Conservation (phyloP, 768 basidiomycete species). For the Trichaptum fuscoviolaceum region DNA sequence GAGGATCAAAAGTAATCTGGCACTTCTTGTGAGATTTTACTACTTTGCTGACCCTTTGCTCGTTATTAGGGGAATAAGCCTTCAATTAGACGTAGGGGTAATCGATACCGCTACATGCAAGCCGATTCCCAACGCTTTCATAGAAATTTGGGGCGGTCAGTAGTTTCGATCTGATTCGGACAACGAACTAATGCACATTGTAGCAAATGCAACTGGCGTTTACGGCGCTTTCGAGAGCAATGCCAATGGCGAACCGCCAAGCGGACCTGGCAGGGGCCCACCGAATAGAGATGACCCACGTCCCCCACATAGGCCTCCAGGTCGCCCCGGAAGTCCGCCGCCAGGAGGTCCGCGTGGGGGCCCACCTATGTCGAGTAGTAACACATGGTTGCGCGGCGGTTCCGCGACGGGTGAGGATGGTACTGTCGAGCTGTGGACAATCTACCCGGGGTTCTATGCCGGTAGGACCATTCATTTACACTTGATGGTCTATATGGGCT, state of each 20-base stretch:
- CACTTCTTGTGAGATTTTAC: neutral
- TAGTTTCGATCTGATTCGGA: neutral
- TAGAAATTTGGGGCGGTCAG: conserved; percentile 32
- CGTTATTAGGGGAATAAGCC: conserved; percentile 24
- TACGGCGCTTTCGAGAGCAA: conserved; percentile 18
- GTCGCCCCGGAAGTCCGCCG: conserved; percentile 5
- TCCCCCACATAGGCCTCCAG: neutral
- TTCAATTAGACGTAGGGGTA: conserved; percentile 33
- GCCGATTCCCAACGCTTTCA: conserved; percentile 28
- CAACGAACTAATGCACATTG: neutral
- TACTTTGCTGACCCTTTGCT: neutral
- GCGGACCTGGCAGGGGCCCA: neutral
- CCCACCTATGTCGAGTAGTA: conserved; percentile 15
- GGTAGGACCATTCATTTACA: conserved; percentile 33
- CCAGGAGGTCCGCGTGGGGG: conserved; percentile 3
- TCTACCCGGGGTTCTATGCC: conserved; percentile 32
- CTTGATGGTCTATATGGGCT: conserved; percentile 27
- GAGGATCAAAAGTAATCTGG: conserved; percentile 23
- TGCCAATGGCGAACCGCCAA: neutral
- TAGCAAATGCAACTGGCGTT: conserved; percentile 32
- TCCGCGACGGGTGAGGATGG: conserved; percentile 28
- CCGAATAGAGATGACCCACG: neutral
- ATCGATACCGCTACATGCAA: conserved; percentile 33
- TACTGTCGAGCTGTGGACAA: conserved; percentile 29
- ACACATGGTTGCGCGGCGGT: conserved; percentile 34